Evolutionary conservation across 768 basidiomycete species (phyloP).

Genomic region (Kwoniella bestiolae): DNA sequence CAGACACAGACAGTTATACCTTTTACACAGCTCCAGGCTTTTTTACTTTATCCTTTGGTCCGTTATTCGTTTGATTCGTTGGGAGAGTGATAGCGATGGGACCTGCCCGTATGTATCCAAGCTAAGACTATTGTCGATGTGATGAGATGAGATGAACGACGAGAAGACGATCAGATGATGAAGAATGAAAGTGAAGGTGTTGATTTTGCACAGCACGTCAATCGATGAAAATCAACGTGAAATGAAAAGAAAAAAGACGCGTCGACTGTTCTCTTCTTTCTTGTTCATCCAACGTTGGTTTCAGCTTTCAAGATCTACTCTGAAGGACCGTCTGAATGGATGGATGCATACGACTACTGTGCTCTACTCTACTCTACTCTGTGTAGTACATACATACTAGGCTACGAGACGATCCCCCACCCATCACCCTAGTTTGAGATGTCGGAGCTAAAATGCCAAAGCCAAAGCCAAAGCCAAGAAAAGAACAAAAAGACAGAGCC

Average conservation of each 20-base stretch:
- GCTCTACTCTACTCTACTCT: too few relatives aligned
- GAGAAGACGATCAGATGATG: background rate
- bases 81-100: background rate
- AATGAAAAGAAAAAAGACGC: background rate
- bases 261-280: background rate
- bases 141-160: background rate
- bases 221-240: background rate
- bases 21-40: slow-evolving; percentile 1
- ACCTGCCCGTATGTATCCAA: slow-evolving; percentile 3
- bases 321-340: too few relatives aligned
- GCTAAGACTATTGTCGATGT: background rate
- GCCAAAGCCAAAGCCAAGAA: too few relatives aligned
- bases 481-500: background rate
- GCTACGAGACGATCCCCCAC: background rate
- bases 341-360: too few relatives aligned
- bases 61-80: background rate
- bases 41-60: background rate
- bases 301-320: background rate
- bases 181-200: background rate
- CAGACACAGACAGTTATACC: background rate
- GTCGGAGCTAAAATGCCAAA: background rate
- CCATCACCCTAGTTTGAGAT: too few relatives aligned
- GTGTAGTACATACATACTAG: background rate
- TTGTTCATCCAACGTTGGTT: background rate
- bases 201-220: background rate